phyloP scores from a whole-genome alignment of 768 basidiomycete genomes.

The Cystobasidium onofrii region DNA sequence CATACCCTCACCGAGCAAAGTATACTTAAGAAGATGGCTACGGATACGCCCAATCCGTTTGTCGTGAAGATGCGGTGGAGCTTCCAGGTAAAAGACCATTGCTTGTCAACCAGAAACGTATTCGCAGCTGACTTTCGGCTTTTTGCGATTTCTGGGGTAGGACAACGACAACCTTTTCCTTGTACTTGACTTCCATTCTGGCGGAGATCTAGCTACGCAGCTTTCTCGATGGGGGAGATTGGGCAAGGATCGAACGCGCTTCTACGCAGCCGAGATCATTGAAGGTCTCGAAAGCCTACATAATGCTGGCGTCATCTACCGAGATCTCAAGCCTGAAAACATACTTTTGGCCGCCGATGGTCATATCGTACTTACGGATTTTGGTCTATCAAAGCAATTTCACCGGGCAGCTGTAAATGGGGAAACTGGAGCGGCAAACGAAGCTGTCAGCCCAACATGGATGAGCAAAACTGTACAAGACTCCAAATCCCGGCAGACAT shows the following conservation, averaged over 20 bases:
- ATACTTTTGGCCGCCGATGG: conserved; percentile 89
- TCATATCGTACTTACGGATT: conserved; percentile 94
- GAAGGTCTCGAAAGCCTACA: conserved; percentile 94
- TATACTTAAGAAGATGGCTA: conserved; percentile 86
- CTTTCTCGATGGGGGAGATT: conserved; percentile 90
- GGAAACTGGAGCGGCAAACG: conserved; percentile 7
- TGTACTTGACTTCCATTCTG: conserved; percentile 95
- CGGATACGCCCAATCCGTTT: conserved; percentile 72
- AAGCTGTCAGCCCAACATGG: conserved; percentile 29
- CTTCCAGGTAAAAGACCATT: conserved; percentile 56
- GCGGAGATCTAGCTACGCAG: conserved; percentile 94
- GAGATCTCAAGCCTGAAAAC: conserved; percentile 47
- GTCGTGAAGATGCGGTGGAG: conserved; percentile 94
- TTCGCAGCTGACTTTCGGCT: neutral
- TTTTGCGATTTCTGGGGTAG: too few species aligned
- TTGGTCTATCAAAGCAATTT: conserved; percentile 52
- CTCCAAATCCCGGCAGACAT: neutral
- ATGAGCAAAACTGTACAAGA: neutral
- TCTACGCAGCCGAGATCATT: conserved; percentile 91
- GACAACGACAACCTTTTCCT: conserved; percentile 95
- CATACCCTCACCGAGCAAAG: conserved; percentile 96
- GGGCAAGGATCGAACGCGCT: conserved; percentile 85
- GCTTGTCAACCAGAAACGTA: neutral
- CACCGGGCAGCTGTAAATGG: neutral
- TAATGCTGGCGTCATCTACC: conserved; percentile 87